Evolutionary conservation across 148 eudicot genomes (phyloP).

Genomic region (Rhododendron henanense): DNA sequence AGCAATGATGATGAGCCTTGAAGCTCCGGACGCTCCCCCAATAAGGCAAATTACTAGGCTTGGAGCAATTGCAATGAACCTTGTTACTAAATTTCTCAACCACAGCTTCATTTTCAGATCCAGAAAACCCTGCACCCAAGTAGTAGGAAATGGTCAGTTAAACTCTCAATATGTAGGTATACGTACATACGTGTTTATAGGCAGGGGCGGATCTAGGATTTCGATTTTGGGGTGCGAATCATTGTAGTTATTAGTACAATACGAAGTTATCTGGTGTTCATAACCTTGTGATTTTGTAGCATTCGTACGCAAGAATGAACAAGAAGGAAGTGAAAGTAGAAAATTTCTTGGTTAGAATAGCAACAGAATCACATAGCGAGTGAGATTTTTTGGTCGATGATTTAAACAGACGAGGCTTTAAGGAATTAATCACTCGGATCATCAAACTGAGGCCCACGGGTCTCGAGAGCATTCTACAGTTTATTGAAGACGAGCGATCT

Average conservation of each 20-base stretch:
- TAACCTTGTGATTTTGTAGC: no score
- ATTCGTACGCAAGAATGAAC: no score
- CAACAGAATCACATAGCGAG: no score
- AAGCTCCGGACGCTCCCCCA: conserved; percentile 12
- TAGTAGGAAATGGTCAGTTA: background rate
- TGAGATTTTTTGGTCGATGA: no score
- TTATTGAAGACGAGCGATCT: background rate
- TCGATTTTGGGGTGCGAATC: background rate
- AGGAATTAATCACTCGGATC: no score
- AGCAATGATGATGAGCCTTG: conserved; percentile 14
- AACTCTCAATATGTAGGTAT: background rate
- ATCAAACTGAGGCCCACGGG: no score
- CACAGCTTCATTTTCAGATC: conserved; percentile 24
- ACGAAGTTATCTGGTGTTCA: background rate
- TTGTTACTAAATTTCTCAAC: conserved; percentile 13
- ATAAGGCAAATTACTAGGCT: conserved; percentile 13
- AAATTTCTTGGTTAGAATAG: no score
- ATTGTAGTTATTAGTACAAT: background rate
- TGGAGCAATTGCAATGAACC: conserved; percentile 18
- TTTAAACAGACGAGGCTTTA: no score
- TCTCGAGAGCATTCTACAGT: no score
- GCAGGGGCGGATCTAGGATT: background rate
- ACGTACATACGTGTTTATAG: background rate
- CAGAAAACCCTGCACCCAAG: conserved; percentile 14
- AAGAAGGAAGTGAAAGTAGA: no score